Base-by-base conservation (phyloP, 78 protist species). In the Dictyostelium citrinum region DNA sequence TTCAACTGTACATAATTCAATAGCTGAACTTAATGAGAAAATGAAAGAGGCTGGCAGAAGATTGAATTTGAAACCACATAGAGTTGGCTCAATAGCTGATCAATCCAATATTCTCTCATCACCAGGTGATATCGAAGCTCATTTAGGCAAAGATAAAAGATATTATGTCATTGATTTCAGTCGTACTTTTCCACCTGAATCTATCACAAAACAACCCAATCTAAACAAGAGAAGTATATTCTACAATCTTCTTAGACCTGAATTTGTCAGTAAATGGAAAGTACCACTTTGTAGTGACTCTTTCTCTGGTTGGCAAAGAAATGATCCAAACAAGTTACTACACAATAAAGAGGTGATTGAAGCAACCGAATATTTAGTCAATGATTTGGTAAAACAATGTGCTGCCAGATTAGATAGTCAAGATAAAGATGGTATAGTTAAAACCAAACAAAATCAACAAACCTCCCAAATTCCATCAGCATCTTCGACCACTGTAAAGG, bases 171-270 rank as follows among this genome's bases (percentile, higher is more conserved):
- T 95, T 41, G 97, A 95, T n/a, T 95, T 95, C 61, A 82, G 94
- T 78, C 67, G 97, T 39, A 95, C 97, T 8, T 84, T 95, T 35
- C 97, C 97, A 16, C 97, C 97, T 0, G 97, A 95, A 49, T 81
- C 93, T 46, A 17, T 88, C 29, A 45, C 61, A 9, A 76, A 68
- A 67, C 84, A 77, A 35, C 75, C 84, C 5, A 49, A 81, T 86
- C 27, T 82, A 8, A 84, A 95, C 17, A 83, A 67, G n/a, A 71
- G 95, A 31, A 43, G 90, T 75, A 91, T 95, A 14, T 90, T 91
- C 77, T 95, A 78, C 39, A 82, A 95, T 51, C 43, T 95, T 22
- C 16, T 95, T 2, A 14, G 97, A 55, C 97, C 97, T 14, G 97
- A 95, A 41, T 85, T 95, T 75, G 79, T 82, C 9, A 64, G 88